Evolutionary conservation across 2,329 filamentous ascomycete species (phyloP), one percentile per base, ranked within the genome.

Genomic region (Colletotrichum camelliae): DNA sequence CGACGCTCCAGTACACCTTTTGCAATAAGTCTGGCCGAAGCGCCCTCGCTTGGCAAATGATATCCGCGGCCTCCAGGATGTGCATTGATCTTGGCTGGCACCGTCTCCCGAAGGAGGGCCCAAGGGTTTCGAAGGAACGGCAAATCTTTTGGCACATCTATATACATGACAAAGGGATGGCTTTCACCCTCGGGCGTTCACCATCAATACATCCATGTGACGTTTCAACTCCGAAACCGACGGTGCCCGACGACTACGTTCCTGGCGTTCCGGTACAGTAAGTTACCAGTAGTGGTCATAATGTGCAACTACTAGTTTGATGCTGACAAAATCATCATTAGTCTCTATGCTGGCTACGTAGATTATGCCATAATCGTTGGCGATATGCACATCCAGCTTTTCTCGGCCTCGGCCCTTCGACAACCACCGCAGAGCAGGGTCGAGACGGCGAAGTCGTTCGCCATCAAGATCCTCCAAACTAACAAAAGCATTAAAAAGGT

Each of bases 81-180:
- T 78, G 73, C 58, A 65, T 82, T 2, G 81, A 82, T 65, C 74
- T 82, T 2, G 81, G 81, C 9, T 77, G 80, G 7, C 81, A 82
- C 69, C 79, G 80, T 33, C 48, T 81, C 31, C 77, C 79, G 16
- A 66, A 10, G 2, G 62, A 66, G 5, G 62, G 37, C 4, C 29
- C 35, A 2, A 43, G 72, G 2, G 64, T 75, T 2, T 64, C 60
- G 7, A 77, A 58, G 27, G 78, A 79, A 15, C 58, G 77, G 10
- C 65, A 33, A 13, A 65, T 82, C 10, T 82, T 82, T 72, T 82
- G 81, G 81, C 78, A 81, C 65, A 77, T 81, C 29, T 82, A 80
- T 24, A 52, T 77, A 3, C 81, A 79, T 78, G 81, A 82, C 9
- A 82, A 81, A 66, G 80, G 79, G 2, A 65, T 82, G 5, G 80